Evolutionary conservation across 1,284 basidiomycete genomes (phyloP).

Genomic region (Trichosporon coremiiforme): DNA sequence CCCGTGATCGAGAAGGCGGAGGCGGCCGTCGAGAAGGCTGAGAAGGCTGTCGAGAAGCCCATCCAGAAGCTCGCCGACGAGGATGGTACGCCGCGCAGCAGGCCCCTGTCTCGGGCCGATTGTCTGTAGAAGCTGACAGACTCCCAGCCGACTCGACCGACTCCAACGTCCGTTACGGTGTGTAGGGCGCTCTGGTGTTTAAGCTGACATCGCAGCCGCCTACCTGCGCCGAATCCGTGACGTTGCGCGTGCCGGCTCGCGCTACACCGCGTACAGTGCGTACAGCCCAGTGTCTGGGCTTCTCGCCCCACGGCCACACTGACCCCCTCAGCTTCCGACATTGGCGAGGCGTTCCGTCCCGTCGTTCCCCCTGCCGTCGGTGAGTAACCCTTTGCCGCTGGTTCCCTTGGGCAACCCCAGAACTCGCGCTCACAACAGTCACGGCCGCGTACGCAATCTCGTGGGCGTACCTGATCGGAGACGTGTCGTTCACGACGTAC

Average conservation of each 20-base stretch:
- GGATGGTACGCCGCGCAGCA: slow-evolving; percentile 14
- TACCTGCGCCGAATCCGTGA: slow-evolving; percentile 78
- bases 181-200: slow-evolving; percentile 18
- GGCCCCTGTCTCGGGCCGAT: no score
- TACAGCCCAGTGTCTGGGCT: slow-evolving; percentile 23
- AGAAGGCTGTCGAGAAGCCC: slow-evolving; percentile 18
- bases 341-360: slow-evolving; percentile 90
- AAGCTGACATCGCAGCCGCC: slow-evolving; percentile 62
- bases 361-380: slow-evolving; percentile 74
- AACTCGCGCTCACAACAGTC: slow-evolving; percentile 34
- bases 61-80: slow-evolving; percentile 17
- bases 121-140: neutral
- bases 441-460: slow-evolving; percentile 75
- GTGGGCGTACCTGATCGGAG: slow-evolving; percentile 74
- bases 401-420: no score
- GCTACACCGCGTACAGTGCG: slow-evolving; percentile 79
- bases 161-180: slow-evolving; percentile 54
- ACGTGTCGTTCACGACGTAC: slow-evolving; percentile 89
- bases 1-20: slow-evolving; percentile 9
- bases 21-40: slow-evolving; percentile 19
- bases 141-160: slow-evolving; percentile 53
- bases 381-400: slow-evolving; percentile 29
- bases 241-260: slow-evolving; percentile 69
- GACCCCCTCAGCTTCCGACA: slow-evolving; percentile 68
- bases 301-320: slow-evolving; percentile 25